Base-by-base conservation (phyloP, 2,329 filamentous ascomycete genomes). In the Fonsecaea multimorphosa region DNA sequence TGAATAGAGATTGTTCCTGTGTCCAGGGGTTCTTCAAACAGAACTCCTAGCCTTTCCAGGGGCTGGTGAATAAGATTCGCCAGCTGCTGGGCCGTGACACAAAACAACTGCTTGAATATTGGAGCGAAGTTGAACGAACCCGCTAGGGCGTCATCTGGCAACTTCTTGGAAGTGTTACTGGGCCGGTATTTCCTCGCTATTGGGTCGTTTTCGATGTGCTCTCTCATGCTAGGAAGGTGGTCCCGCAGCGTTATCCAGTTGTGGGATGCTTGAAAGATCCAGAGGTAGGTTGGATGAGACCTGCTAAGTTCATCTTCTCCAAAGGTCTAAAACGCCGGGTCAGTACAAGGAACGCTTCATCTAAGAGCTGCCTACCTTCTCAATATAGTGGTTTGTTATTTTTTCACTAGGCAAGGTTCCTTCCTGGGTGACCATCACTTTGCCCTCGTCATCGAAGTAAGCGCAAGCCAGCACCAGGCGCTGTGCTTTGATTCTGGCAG, bases 41-140 rank as follows among this genome's bases (percentile, higher is more conserved):
- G 80, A 9, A 87, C 81, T 4, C 92, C 92, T 7, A 91, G 78
- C 3, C 87, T 82, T 6, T 85, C 82, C 1, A 94, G 78, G 2
- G 85, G 83, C 49, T 86, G 85, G 66, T 87, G 86, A 68, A 93
- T 81, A 59, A 86, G 85, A 12, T 85, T 82, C 0, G 92, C 90
- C 7, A 96, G 84, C n/a, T 88, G 86, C 5, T 88, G 83, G 0
- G 92, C 92, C 1, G 92, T 90, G 9, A 92, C 83, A 73, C 91
- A 96, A 76, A 96, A 96, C 9, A 93, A 83, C 74, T 96, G 91
- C 27, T 91, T 88, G 75, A 96, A 93, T 1, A 93, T 83, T 16
- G 89, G 80, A 36, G 91, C 89, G 75, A 94, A 94, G 66, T 91
- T 85, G 11, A 87, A 82, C 59, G 90, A 58, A 16, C 64, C 51